Percentiles rank a stretch among this genome's conserved stretches.
Conservation (phyloP, 164 flowering plant genomes). For the Litsea cubeba region DNA sequence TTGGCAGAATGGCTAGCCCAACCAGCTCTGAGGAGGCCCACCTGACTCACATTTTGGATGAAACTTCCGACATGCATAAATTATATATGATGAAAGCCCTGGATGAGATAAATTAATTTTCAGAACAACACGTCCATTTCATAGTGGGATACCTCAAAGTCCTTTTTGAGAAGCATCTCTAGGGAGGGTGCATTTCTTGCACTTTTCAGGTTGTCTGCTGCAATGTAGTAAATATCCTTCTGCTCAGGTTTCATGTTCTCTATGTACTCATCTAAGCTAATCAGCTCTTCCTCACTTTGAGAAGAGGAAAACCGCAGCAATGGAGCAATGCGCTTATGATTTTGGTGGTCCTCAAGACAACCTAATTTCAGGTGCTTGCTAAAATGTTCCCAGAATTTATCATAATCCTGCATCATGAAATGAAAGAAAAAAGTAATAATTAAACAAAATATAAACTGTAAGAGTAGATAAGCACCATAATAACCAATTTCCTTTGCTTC, state of each 20-base stretch:
- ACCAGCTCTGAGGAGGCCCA: no score
- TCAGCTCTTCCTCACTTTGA: slow-evolving; percentile 75
- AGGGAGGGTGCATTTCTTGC: slow-evolving; percentile 88
- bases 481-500: no score
- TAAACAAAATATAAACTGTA: no score
- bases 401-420: slow-evolving; percentile 64
- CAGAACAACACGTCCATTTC: neutral
- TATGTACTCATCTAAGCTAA: slow-evolving; percentile 92
- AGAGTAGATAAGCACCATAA: no score
- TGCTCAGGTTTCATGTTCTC: slow-evolving; percentile 96
- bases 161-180: slow-evolving; percentile 72
- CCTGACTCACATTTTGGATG: no score
- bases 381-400: slow-evolving; percentile 85
- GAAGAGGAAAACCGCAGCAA: slow-evolving; percentile 87
- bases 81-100: no score
- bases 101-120: no score
- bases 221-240: slow-evolving; percentile 88
- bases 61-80: no score
- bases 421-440: no score
- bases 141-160: slow-evolving; percentile 50
- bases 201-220: slow-evolving; percentile 78
- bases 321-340: slow-evolving; percentile 93
- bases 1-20: no score
- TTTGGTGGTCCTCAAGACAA: slow-evolving; percentile 88
- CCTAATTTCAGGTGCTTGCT: slow-evolving; percentile 85